Percentiles rank a stretch among this genome's conserved stretches.
phyloP scores from a whole-genome alignment of 2,329 filamentous ascomycete species.

The Fusarium bulbicola region DNA sequence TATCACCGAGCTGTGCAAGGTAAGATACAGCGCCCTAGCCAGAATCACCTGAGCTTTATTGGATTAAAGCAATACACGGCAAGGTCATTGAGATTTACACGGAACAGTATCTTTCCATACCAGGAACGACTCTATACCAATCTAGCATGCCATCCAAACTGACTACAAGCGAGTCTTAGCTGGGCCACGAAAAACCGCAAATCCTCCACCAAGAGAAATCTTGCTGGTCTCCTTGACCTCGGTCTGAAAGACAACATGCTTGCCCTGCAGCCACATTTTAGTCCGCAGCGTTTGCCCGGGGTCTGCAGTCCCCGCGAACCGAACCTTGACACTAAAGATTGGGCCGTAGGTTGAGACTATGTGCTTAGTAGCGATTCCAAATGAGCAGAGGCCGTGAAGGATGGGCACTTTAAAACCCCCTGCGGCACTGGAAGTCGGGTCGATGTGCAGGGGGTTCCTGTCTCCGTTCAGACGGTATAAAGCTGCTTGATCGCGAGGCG shows the following conservation, averaged over 20 bases:
- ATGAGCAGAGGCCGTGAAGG: not conserved
- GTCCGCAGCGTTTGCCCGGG: not conserved
- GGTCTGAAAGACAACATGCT: not conserved
- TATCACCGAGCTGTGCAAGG: fast-evolving
- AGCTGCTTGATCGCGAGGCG: not conserved
- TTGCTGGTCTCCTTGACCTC: not conserved
- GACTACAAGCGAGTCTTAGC: not conserved
- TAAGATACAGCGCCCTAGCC: too few species aligned
- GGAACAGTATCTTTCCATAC: not conserved
- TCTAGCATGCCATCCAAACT: fast-evolving
- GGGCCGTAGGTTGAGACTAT: not conserved
- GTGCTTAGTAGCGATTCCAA: not conserved
- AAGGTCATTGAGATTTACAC: fast-evolving
- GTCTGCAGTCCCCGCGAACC: not conserved
- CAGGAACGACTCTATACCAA: not conserved
- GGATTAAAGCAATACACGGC: too few species aligned
- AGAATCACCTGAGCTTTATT: too few species aligned
- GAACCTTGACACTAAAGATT: not conserved
- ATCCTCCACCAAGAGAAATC: not conserved
- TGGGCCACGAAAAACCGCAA: not conserved
- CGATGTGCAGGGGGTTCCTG: not conserved
- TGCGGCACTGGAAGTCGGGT: not conserved
- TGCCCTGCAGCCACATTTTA: not conserved
- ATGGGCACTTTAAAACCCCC: not conserved
- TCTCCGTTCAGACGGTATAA: not conserved